Evolutionary conservation across 2,329 filamentous ascomycete genomes (phyloP).

Genomic region (Alternaria atra): DNA sequence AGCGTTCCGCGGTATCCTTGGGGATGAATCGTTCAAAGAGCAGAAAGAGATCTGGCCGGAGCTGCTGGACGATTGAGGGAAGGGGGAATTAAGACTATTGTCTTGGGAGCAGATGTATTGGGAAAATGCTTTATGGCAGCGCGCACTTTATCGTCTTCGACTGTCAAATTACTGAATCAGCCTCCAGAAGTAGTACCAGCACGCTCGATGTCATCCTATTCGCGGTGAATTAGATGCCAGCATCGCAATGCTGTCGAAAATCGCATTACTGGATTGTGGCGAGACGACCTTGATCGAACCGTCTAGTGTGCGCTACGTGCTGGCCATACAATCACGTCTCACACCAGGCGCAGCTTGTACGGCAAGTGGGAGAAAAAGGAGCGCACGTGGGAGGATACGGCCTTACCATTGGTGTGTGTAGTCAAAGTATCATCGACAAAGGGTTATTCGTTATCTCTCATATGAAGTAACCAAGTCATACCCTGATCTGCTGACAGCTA

Average conservation of each 20-base stretch:
- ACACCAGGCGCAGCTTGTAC: not conserved
- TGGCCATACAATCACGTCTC: not conserved
- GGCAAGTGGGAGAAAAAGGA: not conserved
- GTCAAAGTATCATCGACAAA: not conserved
- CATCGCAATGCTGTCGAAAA: not conserved
- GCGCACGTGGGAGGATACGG: not conserved
- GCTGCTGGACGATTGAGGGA: constrained; percentile 16
- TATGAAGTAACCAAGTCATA: not conserved
- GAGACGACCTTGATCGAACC: not conserved
- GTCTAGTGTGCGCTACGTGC: not conserved
- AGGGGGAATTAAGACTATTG: not conserved
- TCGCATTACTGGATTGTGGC: not conserved
- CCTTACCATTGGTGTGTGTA: not conserved
- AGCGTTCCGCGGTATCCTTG: constrained; percentile 22
- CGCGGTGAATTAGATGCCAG: not conserved
- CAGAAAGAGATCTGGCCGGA: constrained; percentile 20
- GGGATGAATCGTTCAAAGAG: constrained; percentile 24
- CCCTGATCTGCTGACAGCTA: not conserved
- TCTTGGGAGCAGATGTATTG: not conserved
- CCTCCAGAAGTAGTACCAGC: not conserved
- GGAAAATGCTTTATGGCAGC: not conserved
- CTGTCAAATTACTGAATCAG: no score
- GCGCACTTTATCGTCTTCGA: not conserved
- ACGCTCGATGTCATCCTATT: not conserved
- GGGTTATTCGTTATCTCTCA: not conserved